phyloP scores from a whole-genome alignment of 2,329 filamentous ascomycete genomes.

The Penicillium hordei region DNA sequence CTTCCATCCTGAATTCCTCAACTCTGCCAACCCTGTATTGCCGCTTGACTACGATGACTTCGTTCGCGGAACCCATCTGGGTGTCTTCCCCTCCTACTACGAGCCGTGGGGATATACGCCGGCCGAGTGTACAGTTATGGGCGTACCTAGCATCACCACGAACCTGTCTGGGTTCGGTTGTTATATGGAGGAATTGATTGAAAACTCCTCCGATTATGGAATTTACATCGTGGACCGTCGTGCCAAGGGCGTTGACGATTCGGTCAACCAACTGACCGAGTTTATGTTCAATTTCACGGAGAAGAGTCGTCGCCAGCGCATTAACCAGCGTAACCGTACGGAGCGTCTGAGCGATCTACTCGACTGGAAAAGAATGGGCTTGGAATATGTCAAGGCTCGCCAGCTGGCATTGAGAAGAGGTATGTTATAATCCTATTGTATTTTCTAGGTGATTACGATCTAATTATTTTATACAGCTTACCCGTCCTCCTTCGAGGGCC shows the following conservation, averaged over 20 bases:
- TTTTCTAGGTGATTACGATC: neutral
- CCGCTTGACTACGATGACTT: conserved; percentile 98
- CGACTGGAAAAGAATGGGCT: conserved; percentile 99
- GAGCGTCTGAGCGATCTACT: conserved; percentile 91
- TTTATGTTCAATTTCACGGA: conserved; percentile 92
- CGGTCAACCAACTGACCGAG: conserved; percentile 88
- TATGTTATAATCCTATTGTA: conserved; percentile 20
- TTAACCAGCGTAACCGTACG: conserved; percentile 97
- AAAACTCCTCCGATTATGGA: conserved; percentile 96
- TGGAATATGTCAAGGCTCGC: conserved; percentile 98
- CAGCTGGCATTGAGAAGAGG: conserved; percentile 82
- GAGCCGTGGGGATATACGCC: conserved; percentile 99
- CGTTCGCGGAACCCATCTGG: conserved; percentile 92
- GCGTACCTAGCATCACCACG: conserved; percentile 95
- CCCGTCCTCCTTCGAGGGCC: conserved; percentile 74
- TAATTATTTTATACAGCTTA: conserved; percentile 61
- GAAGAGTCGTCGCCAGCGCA: conserved; percentile 93
- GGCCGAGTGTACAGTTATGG: conserved; percentile 98
- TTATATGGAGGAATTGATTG: conserved; percentile 99
- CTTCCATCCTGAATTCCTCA: conserved; percentile 97
- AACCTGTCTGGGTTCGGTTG: conserved; percentile 97
- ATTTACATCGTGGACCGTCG: conserved; percentile 98
- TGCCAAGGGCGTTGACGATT: conserved; percentile 94
- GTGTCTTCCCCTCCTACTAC: conserved; percentile 96
- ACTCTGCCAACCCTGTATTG: conserved; percentile 90